Evolutionary conservation across 1,284 basidiomycete genomes (phyloP).

Genomic region (Lentinus polychrous): DNA sequence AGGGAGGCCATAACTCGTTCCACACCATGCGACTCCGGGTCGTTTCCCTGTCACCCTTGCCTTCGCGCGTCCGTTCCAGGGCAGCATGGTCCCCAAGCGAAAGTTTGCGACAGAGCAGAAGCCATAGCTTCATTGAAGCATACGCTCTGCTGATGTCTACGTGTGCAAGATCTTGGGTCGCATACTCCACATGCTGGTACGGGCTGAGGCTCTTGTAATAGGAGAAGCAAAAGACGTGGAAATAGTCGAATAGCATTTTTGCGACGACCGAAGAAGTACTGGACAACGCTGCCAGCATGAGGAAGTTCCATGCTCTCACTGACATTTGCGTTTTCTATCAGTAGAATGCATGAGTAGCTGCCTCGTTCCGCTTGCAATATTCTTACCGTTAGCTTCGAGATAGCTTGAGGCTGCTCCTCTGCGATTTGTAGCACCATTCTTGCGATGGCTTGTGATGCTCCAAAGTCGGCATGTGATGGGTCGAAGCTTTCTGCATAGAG

Average conservation of each 20-base stretch:
- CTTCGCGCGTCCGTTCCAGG: slow-evolving; percentile 1
- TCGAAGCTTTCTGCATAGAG: slow-evolving; percentile 41
- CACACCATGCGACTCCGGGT: slow-evolving; percentile 41
- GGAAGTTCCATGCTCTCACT: slow-evolving; percentile 57
- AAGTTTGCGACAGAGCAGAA: slow-evolving; percentile 44
- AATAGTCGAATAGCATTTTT: slow-evolving; percentile 39
- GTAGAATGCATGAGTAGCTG: not conserved
- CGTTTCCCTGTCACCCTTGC: slow-evolving; percentile 21
- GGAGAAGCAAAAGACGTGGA: slow-evolving; percentile 39
- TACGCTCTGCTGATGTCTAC: slow-evolving; percentile 62
- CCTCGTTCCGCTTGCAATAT: too few species aligned
- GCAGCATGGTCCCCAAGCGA: slow-evolving; percentile 4
- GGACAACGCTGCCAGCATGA: slow-evolving; percentile 46
- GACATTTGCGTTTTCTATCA: slow-evolving; percentile 35
- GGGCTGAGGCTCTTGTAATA: slow-evolving; percentile 38
- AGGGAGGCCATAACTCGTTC: slow-evolving; percentile 70
- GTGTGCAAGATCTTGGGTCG: slow-evolving; percentile 33
- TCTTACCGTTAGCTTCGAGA: slow-evolving; percentile 17
- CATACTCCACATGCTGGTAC: slow-evolving; percentile 17
- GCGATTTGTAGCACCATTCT: slow-evolving; percentile 45
- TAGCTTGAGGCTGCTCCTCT: slow-evolving; percentile 19
- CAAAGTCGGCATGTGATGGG: slow-evolving; percentile 44
- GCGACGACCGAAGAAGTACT: slow-evolving; percentile 32
- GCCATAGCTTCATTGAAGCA: slow-evolving; percentile 61
- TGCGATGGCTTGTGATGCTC: slow-evolving; percentile 42